Evolutionary conservation across 2,329 filamentous ascomycete genomes (phyloP), one percentile per base, ranked within the genome.

Genomic region (Escovopsis weberi): DNA sequence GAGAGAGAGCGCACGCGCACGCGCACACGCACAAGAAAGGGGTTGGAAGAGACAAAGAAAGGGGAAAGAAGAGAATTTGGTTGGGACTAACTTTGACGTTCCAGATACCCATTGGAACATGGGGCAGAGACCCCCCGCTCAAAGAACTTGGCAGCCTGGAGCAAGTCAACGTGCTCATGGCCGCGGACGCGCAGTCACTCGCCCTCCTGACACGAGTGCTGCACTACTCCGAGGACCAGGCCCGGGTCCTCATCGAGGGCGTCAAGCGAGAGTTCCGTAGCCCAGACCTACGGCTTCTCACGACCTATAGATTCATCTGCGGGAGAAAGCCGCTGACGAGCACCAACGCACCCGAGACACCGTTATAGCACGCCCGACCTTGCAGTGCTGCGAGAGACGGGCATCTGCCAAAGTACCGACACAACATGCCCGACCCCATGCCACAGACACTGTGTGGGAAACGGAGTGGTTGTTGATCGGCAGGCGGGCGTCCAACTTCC

Each of bases 131-230:
- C 1, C 54, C 55, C 4, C 44, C 48, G 2, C 45, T 64, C 33
- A 64, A 64, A 42, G 60, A 64, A 39, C 47, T 63, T 0, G 61
- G 61, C 33, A 50, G 51, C 1, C 63, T 54, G 40, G 61, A 64
- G 50, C 50, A 59, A 37, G 50, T 57, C 0, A 60, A 65, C 37
- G 64, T 65, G 62, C 61, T 65, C 42, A 64, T 65, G 62, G 61
- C 61, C 12, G 61, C 62, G 2, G 63, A 61, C 38, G 64, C 62
- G 10, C 60, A 66, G 41, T 63, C 60, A 1, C 62, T 59, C 0
- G 63, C 63, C 0, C 51, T 66, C 9, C 62, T 65, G 45, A 61
- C 61, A 0, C 55, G 63, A 1, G 61, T 63, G 0, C 56, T 54
- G 46, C 55, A 57, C 38, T 65, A 60, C 43, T 52, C 61, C 1